A percentile compares a stretch with the other conserved stretches of the same genome.
These are phyloP conservation scores for Sapria himalayana DNA, from an alignment of 345 rosid species.

Conservation along the genomic window DNA sequence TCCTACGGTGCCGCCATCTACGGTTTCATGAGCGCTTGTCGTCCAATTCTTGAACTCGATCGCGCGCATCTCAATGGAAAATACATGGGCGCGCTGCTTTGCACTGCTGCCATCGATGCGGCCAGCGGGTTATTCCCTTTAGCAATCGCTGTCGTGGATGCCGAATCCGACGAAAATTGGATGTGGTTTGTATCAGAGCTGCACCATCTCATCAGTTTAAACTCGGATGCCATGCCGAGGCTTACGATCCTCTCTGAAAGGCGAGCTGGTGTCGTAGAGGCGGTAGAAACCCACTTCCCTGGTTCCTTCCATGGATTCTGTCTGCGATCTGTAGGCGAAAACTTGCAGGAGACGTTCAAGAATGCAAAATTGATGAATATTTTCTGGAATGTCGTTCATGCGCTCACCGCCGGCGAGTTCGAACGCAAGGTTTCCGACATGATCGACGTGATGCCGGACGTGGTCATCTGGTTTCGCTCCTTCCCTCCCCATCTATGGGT, in stretches of 20 bases:
- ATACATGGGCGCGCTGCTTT: slow-evolving; percentile 64
- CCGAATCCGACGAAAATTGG: slow-evolving; percentile 82
- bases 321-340: slow-evolving; percentile 70
- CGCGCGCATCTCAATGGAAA: slow-evolving; percentile 86
- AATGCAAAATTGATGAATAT: slow-evolving; percentile 77
- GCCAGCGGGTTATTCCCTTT: slow-evolving; percentile 69
- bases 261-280: slow-evolving; percentile 63
- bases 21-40: slow-evolving; percentile 73
- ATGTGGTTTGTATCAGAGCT: slow-evolving; percentile 94
- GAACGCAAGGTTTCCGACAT: slow-evolving; percentile 63
- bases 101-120: slow-evolving; percentile 93
- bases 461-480: slow-evolving; percentile 49
- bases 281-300: slow-evolving; percentile 94
- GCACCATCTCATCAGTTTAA: slow-evolving; percentile 85
- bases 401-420: slow-evolving; percentile 70
- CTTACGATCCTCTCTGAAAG: slow-evolving; percentile 95
- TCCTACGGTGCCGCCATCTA: slow-evolving; percentile 79
- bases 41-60: slow-evolving; percentile 91
- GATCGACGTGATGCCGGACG: slow-evolving; percentile 80
- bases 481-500: slow-evolving; percentile 88
- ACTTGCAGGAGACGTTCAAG: slow-evolving; percentile 84
- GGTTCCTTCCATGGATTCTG: slow-evolving; percentile 89
- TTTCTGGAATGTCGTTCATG: slow-evolving; percentile 91
- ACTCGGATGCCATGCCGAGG: slow-evolving; percentile 86
- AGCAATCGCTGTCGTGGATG: slow-evolving; percentile 75